Percentiles rank a stretch among this genome's conserved stretches.
These are phyloP conservation scores for Geotrichum aggregatum DNA, from an alignment of 1,139 yeast genomes.

Conservation along the genomic window DNA sequence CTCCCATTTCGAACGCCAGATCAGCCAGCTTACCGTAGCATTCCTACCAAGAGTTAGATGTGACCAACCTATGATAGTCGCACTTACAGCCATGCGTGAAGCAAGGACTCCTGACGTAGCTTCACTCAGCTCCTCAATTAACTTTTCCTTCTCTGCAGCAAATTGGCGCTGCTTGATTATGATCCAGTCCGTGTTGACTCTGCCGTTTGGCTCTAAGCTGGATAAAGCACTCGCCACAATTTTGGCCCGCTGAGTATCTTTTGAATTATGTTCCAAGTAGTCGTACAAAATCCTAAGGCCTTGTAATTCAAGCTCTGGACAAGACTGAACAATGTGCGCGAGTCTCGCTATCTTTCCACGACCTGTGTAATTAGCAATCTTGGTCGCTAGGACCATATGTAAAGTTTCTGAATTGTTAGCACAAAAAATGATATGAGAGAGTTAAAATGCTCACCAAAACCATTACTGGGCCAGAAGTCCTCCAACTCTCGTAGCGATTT, in stretches of 20 bases:
- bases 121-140: neutral
- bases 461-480: constrained; percentile 5
- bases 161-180: neutral
- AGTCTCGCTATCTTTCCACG: constrained; percentile 18
- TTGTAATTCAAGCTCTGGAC: neutral
- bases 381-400: constrained; percentile 12
- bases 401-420: constrained; percentile 7
- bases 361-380: constrained; percentile 9
- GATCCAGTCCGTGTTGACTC: constrained; percentile 8
- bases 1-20: constrained; percentile 15
- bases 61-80: neutral
- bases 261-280: constrained; percentile 1
- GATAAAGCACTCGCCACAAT: neutral
- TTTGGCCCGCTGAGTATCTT: constrained; percentile 6
- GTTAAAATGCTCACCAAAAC: neutral
- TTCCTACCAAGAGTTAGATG: neutral
- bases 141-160: neutral
- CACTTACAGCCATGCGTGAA: constrained; percentile 13
- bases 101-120: constrained; percentile 10
- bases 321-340: constrained; percentile 11
- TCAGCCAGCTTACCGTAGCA: constrained; percentile 11
- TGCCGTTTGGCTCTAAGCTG: neutral
- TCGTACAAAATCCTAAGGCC: constrained; percentile 5
- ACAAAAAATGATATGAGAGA: neutral
- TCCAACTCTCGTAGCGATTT: neutral